Evolutionary conservation across 1,284 basidiomycete genomes (phyloP).

Genomic region (Austroboletus novae-zelandiae): DNA sequence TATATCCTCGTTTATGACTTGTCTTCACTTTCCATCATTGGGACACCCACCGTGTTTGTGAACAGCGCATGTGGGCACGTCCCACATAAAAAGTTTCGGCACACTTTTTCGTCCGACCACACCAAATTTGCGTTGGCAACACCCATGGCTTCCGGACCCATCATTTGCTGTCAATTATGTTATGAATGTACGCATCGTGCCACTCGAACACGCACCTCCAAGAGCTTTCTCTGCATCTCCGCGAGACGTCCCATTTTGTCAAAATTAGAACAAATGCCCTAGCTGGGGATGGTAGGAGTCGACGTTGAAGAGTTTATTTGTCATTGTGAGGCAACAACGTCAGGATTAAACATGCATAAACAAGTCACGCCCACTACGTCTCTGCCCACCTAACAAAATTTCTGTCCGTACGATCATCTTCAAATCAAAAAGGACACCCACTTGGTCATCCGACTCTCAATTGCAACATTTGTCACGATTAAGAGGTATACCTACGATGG

Average conservation of each 20-base stretch:
- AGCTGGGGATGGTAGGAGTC: constrained; percentile 1
- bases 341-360: constrained; percentile 29
- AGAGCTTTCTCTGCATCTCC: constrained; percentile 90
- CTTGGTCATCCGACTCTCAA: too few relatives aligned
- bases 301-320: constrained; percentile 26
- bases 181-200: background rate
- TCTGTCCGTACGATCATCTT: background rate
- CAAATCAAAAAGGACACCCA: too few relatives aligned
- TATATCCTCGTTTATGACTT: constrained; percentile 34
- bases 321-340: constrained; percentile 27
- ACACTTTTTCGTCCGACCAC: constrained; percentile 99
- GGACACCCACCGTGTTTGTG: constrained; percentile 87
- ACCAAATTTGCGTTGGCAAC: constrained; percentile 88
- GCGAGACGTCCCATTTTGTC: constrained; percentile 77
- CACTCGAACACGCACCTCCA: constrained; percentile 61
- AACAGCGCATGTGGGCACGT: constrained; percentile 97
- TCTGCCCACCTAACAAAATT: too few relatives aligned
- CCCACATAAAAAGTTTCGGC: constrained; percentile 97
- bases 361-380: constrained; percentile 11
- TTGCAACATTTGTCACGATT: too few relatives aligned
- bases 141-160: constrained; percentile 99
- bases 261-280: constrained; percentile 8
- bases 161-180: constrained; percentile 79
- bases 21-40: constrained; percentile 1
- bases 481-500: too few relatives aligned